Evolutionary conservation across 139 green algal species (phyloP).

Genomic region (Yamagishiella unicocca): DNA sequence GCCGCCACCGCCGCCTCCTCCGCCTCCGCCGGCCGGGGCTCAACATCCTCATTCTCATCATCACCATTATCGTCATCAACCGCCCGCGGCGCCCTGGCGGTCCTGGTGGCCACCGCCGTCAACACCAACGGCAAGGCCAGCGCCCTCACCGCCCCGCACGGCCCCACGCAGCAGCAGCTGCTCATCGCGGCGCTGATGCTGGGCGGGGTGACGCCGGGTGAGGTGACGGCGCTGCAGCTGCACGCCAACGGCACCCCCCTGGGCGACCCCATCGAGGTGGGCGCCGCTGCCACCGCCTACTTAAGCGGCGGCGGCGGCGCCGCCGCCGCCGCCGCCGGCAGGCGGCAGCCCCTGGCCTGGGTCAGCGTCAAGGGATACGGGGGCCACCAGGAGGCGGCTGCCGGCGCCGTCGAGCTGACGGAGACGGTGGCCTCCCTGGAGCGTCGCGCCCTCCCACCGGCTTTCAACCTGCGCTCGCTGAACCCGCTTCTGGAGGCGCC

Average conservation of each 20-base stretch:
- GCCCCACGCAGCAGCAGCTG: constrained; percentile 82
- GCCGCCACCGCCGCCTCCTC: neutral
- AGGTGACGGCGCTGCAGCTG: constrained; percentile 65
- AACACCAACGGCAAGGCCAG: constrained; percentile 91
- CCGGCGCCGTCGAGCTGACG: constrained; percentile 62
- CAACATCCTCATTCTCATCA: too few relatives aligned
- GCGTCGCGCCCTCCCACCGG: constrained; percentile 44
- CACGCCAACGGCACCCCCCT: constrained; percentile 79
- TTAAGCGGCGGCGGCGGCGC: neutral
- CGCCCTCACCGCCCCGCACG: constrained; percentile 91
- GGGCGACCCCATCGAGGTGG: constrained; percentile 76
- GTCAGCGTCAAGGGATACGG: constrained; percentile 66
- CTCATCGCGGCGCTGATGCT: constrained; percentile 59
- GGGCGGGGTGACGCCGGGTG: constrained; percentile 38
- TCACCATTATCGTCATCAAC: too few relatives aligned
- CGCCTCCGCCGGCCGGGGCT: neutral
- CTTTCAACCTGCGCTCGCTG: constrained; percentile 67
- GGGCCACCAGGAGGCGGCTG: constrained; percentile 70
- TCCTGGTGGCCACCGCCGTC: constrained; percentile 77
- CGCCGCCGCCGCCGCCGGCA: neutral
- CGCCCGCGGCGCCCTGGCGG: neutral
- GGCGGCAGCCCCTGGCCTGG: constrained; percentile 40
- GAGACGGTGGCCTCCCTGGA: constrained; percentile 49
- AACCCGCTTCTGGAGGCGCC: constrained; percentile 74
- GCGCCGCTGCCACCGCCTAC: constrained; percentile 60